Base-by-base conservation (phyloP, 2,329 filamentous ascomycete species). In the Trichoderma atrobrunneum region DNA sequence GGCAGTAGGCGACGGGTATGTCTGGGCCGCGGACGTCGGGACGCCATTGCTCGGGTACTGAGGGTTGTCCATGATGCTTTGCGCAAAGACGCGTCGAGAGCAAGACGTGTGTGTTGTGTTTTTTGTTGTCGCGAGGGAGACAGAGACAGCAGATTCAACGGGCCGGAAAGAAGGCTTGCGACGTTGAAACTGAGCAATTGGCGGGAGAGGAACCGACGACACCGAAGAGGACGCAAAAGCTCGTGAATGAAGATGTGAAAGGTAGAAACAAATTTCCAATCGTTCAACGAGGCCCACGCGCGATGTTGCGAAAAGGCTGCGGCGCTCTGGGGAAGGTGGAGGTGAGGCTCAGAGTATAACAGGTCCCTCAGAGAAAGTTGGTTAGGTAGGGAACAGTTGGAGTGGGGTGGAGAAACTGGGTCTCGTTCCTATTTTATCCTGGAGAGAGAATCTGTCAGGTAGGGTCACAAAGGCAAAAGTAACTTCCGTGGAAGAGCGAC, bases 1-100 rank as follows among this genome's bases (percentile, higher is more conserved):
- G 68, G 85, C 85, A 71, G 85, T 85, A 54, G 85, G 84, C 75
- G 86, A 87, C 78, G 85, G 85, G 80, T 87, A 87, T 73, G 82
- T 82, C 76, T 82, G 82, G 75, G 83, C 81, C 77, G 85, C 82
- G 71, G 84, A 84, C 76, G 84, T 84, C 74, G 85, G 83, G 84
- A 88, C 85, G 82, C 83, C 84, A 84, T 87, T 86, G 81, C 86
- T 82, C 81, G 84, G 84, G 78, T 86, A 87, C 77, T 85, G 84
- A 79, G 83, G 82, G 81, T 84, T 84, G 84, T 88, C 86, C 86
- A 88, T 88, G 82, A 82, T 85, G 80, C 78, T 51, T 51, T 81
- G 79, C 77, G 77, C 76, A 77, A 76, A 59, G 77, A 79, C 81
- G 81, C 80, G 79, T 77, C 76, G 62, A 43, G 63, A 62, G 54